Conservation (phyloP, 2,329 filamentous ascomycete genomes). For the Graphilbum fragrans region DNA sequence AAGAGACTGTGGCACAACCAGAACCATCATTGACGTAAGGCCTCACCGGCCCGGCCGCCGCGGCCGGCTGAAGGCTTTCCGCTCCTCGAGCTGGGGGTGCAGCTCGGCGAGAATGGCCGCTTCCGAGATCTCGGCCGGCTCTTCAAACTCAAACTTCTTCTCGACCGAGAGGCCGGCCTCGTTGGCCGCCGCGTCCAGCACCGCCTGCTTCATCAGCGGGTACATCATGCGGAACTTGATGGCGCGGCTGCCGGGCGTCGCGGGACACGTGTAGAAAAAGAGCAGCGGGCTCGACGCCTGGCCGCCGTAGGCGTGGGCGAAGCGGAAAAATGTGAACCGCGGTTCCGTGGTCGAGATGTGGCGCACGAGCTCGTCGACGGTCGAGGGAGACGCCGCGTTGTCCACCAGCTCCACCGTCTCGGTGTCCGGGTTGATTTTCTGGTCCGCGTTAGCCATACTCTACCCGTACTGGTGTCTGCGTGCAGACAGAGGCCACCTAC, state of each 20-base stretch:
- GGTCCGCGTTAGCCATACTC: neutral
- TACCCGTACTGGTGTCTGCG: no score
- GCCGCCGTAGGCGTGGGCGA: conserved; percentile 43
- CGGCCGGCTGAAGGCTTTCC: conserved; percentile 61
- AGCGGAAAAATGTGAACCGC: conserved; percentile 68
- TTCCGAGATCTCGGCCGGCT: conserved; percentile 60
- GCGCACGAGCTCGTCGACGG: conserved; percentile 43
- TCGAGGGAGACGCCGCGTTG: conserved; percentile 35
- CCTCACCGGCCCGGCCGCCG: conserved; percentile 60
- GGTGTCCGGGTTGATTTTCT: conserved; percentile 61
- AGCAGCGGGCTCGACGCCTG: conserved; percentile 46
- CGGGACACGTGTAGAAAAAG: conserved; percentile 75
- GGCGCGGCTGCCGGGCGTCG: conserved; percentile 47
- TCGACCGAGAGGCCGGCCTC: conserved; percentile 54
- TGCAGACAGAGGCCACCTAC: conserved; percentile 28
- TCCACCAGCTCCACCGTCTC: conserved; percentile 58
- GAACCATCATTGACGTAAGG: neutral
- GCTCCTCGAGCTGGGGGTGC: conserved; percentile 52
- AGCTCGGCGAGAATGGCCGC: conserved; percentile 53
- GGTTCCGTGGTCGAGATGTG: conserved; percentile 57
- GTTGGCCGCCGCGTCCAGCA: conserved; percentile 51
- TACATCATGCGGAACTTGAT: conserved; percentile 84
- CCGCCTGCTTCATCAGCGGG: conserved; percentile 56
- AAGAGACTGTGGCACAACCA: no score
- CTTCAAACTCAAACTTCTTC: conserved; percentile 58